Evolutionary conservation across 371 early-diverging fungal species (phyloP).

Genomic region (Mortierella sp.): DNA sequence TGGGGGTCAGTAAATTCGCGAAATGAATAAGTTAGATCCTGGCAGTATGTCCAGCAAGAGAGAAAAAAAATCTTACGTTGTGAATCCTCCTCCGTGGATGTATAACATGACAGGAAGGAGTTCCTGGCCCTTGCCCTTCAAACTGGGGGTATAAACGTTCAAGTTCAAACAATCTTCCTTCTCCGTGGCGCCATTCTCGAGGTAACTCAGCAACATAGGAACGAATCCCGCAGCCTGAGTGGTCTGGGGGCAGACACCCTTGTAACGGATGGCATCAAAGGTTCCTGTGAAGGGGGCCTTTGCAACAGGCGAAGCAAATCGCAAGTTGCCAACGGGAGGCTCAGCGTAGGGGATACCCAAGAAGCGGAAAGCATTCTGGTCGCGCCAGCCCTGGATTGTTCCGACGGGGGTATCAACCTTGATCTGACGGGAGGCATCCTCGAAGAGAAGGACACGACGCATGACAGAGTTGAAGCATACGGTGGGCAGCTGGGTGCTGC

Average conservation of each 20-base stretch:
- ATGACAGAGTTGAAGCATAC: slow-evolving; percentile 53
- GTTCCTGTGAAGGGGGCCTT: slow-evolving; percentile 2
- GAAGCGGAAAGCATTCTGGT: slow-evolving; percentile 39
- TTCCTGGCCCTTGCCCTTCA: slow-evolving; percentile 17
- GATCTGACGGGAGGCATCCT: slow-evolving; percentile 48
- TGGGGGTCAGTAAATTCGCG: slow-evolving; percentile 59
- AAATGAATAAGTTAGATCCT: not conserved
- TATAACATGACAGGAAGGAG: slow-evolving; percentile 56
- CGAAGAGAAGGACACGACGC: slow-evolving; percentile 48
- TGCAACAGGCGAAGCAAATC: slow-evolving; percentile 35
- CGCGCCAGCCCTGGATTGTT: slow-evolving; percentile 37
- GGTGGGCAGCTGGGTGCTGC: slow-evolving; percentile 35
- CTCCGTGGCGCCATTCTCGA: slow-evolving; percentile 23
- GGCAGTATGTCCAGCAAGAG: not conserved
- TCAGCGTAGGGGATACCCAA: slow-evolving; percentile 45
- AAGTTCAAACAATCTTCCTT: slow-evolving; percentile 63
- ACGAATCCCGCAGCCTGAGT: not conserved
- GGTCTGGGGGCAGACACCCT: slow-evolving; percentile 21
- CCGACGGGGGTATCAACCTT: slow-evolving; percentile 26
- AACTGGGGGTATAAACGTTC: slow-evolving; percentile 59
- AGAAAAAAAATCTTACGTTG: not conserved
- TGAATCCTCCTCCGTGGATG: slow-evolving; percentile 35
- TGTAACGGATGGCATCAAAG: slow-evolving; percentile 18
- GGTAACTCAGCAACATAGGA: slow-evolving; percentile 29
- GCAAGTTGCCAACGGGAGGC: slow-evolving; percentile 33